Conservation (phyloP, 2,329 filamentous ascomycete genomes). For the Gnomoniopsis sp. region DNA sequence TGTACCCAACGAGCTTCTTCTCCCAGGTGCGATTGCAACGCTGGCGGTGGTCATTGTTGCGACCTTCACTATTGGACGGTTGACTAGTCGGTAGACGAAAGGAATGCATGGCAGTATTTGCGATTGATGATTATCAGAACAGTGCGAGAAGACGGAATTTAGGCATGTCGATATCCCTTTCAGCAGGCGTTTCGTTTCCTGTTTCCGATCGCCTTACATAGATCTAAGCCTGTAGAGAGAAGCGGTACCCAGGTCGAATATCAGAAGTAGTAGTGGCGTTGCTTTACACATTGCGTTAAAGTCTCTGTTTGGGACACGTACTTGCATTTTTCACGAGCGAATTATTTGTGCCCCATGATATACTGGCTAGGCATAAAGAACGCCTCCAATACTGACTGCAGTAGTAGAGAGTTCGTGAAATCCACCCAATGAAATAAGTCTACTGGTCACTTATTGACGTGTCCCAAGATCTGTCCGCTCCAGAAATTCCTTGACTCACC, state of each 20-base stretch:
- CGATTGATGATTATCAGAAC: neutral
- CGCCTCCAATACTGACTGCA: too few relatives aligned
- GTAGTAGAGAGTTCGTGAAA: too few relatives aligned
- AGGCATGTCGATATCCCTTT: slow-evolving; percentile 2
- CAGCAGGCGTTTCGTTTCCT: neutral
- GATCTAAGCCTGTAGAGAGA: neutral
- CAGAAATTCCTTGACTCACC: too few relatives aligned
- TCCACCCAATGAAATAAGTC: too few relatives aligned
- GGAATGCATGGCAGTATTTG: neutral
- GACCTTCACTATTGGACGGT: slow-evolving; percentile 83
- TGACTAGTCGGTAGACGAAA: slow-evolving; percentile 50
- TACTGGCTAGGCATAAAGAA: too few relatives aligned
- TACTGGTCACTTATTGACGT: too few relatives aligned
- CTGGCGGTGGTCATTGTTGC: slow-evolving; percentile 90
- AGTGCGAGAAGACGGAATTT: neutral
- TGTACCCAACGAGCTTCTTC: slow-evolving; percentile 87
- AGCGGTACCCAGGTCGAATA: neutral
- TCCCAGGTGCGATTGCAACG: slow-evolving; percentile 93
- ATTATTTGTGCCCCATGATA: too few relatives aligned
- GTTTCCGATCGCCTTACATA: neutral
- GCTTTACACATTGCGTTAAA: neutral
- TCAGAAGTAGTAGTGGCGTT: neutral
- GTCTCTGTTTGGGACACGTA: neutral
- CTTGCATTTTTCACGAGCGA: too few relatives aligned
- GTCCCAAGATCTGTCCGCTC: too few relatives aligned